Evolutionary conservation across 352 stramenopile species (phyloP).

Genomic region (Globisporangium radiosum): DNA sequence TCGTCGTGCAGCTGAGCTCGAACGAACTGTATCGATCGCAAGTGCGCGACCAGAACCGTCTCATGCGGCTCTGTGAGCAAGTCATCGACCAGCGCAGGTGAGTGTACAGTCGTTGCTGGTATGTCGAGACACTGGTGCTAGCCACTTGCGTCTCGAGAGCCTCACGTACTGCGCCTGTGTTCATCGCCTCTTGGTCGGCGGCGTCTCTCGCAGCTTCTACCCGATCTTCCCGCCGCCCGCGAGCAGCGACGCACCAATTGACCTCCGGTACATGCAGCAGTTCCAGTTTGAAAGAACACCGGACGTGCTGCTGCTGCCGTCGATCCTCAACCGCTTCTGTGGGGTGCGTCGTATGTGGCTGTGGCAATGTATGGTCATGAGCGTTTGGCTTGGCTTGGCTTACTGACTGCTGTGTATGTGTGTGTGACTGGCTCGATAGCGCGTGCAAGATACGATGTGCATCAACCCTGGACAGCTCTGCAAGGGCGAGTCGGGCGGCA

Average conservation of each 20-base stretch:
- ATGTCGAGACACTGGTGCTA: background rate
- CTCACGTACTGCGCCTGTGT: background rate
- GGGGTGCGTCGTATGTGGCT: slow-evolving; percentile 37
- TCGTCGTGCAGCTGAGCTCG: slow-evolving; percentile 83
- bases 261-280: slow-evolving; percentile 89
- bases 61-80: slow-evolving; percentile 73
- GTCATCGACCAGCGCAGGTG: slow-evolving; percentile 77
- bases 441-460: slow-evolving; percentile 89
- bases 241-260: slow-evolving; percentile 74
- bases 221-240: slow-evolving; percentile 70
- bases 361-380: background rate
- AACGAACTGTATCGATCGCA: slow-evolving; percentile 67
- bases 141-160: background rate
- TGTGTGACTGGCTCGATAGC: slow-evolving; percentile 26
- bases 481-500: slow-evolving; percentile 91
- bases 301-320: slow-evolving; percentile 94
- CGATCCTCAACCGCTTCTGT: slow-evolving; percentile 89
- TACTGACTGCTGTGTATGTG: background rate
- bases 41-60: slow-evolving; percentile 54
- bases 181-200: no score
- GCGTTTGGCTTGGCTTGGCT: background rate
- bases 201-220: slow-evolving; percentile 40
- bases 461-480: slow-evolving; percentile 94
- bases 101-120: background rate
- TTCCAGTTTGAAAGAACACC: slow-evolving; percentile 90